Base-by-base conservation (phyloP, 1,139 yeast genomes). In the Kurtzmaniella quercitrusa region DNA sequence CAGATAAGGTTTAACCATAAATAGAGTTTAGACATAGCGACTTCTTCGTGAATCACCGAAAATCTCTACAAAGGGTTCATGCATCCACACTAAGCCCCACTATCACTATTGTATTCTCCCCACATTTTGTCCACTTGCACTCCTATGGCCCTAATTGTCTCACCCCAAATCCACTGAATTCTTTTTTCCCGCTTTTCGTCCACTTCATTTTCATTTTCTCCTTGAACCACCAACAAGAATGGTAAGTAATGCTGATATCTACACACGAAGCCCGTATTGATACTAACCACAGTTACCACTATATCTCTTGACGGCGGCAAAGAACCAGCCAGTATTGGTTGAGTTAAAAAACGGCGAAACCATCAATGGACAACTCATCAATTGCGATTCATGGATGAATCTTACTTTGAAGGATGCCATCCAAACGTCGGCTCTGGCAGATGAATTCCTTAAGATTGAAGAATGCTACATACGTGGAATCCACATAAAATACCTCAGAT, bases 321-420 rank as follows among this genome's bases (percentile, higher is more conserved):
- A 89, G 64, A 93, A 90, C 47, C 91, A 88, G 59, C 88, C 90
- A 36, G 77, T 93, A 58, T 77, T 86, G 59, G 90, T 94, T 45
- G 98, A 93, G 65, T 79, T 94, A 61, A 94, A 94, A 63, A 84
- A 85, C 46, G 97, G 98, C 29, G 97, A 89, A 58, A 83, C 94
- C 12, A 73, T 90, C 47, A 87, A 85, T 58, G 99, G 99, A 36
- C 81, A 79, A 48, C 73, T 94, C 50, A 79, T 82, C 47, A 86
- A 87, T 58, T 90, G 96, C 56, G 98, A 94, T 62, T 83, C 89
- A 36, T 89, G 95, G 91, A 94, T 94, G 98, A 93, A 93, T 62
- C 73, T 94, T 54, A 88, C 96, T 1, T 73, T 94, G 45, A 74
- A 74, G 38, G 83, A 90, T 52, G 98, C 86, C 18, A 79, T 83